These are phyloP conservation scores for Leccinum olivaceopallidum DNA, from an alignment of 768 basidiomycete genomes.

Conservation along the genomic window DNA sequence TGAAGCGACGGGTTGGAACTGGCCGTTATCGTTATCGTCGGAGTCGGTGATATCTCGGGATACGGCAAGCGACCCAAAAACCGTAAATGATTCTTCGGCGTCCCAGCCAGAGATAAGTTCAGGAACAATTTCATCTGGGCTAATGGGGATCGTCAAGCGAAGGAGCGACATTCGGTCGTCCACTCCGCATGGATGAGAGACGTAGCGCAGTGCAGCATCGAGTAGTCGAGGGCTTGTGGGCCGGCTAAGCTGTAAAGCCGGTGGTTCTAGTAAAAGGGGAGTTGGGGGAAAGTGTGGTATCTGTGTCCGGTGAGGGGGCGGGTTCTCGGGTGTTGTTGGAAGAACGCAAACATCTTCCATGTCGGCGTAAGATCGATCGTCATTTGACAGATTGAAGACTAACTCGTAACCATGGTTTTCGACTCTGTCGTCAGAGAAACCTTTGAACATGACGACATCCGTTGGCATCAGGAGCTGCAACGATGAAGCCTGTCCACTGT, in stretches of 20 bases:
- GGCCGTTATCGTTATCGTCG: slow-evolving; percentile 1
- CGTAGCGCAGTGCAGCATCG: slow-evolving; percentile 17
- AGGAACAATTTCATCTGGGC: slow-evolving; percentile 19
- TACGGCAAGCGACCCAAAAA: neutral
- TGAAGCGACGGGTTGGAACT: slow-evolving; percentile 5
- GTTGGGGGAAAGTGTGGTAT: neutral
- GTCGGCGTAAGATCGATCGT: slow-evolving; percentile 7
- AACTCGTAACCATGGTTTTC: slow-evolving; percentile 7
- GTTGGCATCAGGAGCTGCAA: slow-evolving; percentile 21
- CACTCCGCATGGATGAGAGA: slow-evolving; percentile 38
- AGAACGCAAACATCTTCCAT: slow-evolving; percentile 13
- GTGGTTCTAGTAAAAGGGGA: neutral
- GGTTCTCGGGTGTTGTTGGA: slow-evolving; percentile 35
- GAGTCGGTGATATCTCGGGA: slow-evolving; percentile 2
- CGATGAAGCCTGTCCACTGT: slow-evolving; percentile 14
- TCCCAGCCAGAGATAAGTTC: slow-evolving; percentile 35
- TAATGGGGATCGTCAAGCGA: slow-evolving; percentile 40
- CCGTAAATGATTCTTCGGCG: slow-evolving; percentile 24
- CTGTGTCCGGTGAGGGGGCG: slow-evolving; percentile 14
- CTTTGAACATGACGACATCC: slow-evolving; percentile 16
- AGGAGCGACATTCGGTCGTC: slow-evolving; percentile 39
- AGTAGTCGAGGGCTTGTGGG: neutral
- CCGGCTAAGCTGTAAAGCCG: neutral
- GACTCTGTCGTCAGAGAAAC: slow-evolving; percentile 2
- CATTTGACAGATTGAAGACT: slow-evolving; percentile 9